Base-by-base conservation (phyloP, 2,329 filamentous ascomycete genomes). In the Botryotinia narcissicola region DNA sequence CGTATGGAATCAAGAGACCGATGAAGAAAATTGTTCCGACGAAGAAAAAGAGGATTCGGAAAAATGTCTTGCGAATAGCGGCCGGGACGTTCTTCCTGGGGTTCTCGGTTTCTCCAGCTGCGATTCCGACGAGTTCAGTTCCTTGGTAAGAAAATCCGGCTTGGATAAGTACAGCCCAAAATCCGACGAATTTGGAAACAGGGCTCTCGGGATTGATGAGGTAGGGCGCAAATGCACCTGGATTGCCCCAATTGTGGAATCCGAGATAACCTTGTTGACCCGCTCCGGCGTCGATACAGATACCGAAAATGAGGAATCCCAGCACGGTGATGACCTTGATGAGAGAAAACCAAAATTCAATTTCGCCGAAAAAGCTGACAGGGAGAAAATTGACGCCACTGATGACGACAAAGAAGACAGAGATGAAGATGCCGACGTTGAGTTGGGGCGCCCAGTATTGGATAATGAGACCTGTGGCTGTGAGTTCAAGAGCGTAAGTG, bases 271-370 rank as follows among this genome's bases (percentile, higher is more conserved):
- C 81, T 70, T 86, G 84, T 0, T 89, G 62, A 88, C 90, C 2
- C 85, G 84, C 91, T 63, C 92, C 92, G 4, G 91, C 91, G 79
- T 93, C 90, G 82, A 94, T 87, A 81, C 90, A 92, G 77, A 94
- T 91, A 76, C 87, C 89, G 78, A 94, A 93, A 80, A 95, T 90
- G 84, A 93, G 87, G 84, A 94, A 93, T 60, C 92, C 92, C 61
- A 93, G 71, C 57, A 94, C 88, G 42, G 92, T 93, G 68, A 94
- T 78, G 73, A 95, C 91, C 82, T 95, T 95, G 84, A 95, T 89
- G 73, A 86, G 88, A 9, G 91, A 90, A 77, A 95, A 90, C 87
- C 90, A 94, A 82, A 94, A 93, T 81, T 95, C 93, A 42, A 93
- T 84, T 80, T 95, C 91, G 57, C 92, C 93, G 77, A 93, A 95